Conservation (phyloP, 345 rosid species). For the Arabidopsis arenosa region DNA sequence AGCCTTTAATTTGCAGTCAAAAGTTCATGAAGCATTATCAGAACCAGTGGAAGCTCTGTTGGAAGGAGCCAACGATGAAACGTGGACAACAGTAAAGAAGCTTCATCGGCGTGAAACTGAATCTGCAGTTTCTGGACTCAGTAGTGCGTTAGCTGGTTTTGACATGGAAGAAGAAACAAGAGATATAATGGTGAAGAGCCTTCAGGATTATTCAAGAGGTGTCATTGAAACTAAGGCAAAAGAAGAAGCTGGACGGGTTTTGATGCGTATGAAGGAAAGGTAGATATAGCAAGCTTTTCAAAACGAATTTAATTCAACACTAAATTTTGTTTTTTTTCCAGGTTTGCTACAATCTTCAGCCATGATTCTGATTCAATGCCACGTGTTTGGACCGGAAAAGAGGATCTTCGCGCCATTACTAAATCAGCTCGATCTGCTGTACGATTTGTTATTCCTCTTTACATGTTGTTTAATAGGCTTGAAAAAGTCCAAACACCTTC, state of each 20-base stretch:
- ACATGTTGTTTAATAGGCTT: background rate
- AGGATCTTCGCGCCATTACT: constrained; percentile 90
- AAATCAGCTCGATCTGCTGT: constrained; percentile 85
- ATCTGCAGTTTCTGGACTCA: constrained; percentile 68
- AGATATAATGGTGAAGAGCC: constrained; percentile 59
- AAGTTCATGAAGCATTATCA: constrained; percentile 67
- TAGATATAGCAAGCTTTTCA: constrained; percentile 35
- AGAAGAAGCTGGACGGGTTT: constrained; percentile 84
- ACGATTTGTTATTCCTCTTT: constrained; percentile 31
- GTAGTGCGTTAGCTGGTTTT: constrained; percentile 70
- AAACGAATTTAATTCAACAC: constrained; percentile 27
- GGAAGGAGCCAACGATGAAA: constrained; percentile 74
- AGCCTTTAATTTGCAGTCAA: constrained; percentile 55
- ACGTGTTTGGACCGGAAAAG: constrained; percentile 96
- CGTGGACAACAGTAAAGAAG: constrained; percentile 82
- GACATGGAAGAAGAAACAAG: constrained; percentile 67
- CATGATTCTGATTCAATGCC: constrained; percentile 97
- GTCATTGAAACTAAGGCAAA: constrained; percentile 81
- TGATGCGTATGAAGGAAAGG: constrained; percentile 93
- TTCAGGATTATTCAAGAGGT: constrained; percentile 67
- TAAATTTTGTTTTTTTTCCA: constrained; percentile 32
- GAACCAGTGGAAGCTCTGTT: constrained; percentile 90
- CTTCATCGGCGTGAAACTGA: constrained; percentile 69
- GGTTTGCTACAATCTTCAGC: constrained; percentile 82
- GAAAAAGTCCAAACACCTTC: background rate